phyloP scores from a whole-genome alignment of 345 rosid genomes.

The Euphorbia pulcherrima region DNA sequence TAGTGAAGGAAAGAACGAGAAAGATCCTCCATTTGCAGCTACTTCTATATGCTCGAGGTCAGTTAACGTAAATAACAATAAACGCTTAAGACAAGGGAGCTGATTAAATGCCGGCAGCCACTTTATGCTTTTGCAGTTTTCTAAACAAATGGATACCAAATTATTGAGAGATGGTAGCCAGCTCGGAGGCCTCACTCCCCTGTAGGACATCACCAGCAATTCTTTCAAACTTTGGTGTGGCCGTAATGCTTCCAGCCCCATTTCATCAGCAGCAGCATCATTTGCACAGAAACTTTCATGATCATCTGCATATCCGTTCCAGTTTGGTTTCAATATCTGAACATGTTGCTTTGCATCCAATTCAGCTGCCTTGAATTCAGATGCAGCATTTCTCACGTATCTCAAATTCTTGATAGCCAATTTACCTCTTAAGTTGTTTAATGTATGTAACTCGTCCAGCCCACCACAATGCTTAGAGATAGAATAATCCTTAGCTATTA shows the following conservation, averaged over 20 bases:
- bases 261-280: neutral
- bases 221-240: slow-evolving; percentile 4
- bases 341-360: too few relatives aligned
- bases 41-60: slow-evolving; percentile 7
- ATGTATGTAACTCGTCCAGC: neutral
- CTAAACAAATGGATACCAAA: neutral
- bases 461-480: neutral
- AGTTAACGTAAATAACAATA: neutral
- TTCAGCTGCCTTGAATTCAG: too few relatives aligned
- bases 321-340: too few relatives aligned
- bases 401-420: too few relatives aligned
- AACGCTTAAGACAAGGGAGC: neutral
- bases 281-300: too few relatives aligned
- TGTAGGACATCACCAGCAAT: neutral
- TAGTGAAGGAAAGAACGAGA: slow-evolving; percentile 11
- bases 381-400: too few relatives aligned
- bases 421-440: too few relatives aligned
- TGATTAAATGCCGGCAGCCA: slow-evolving; percentile 7
- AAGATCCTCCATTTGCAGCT: neutral
- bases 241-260: neutral
- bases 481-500: neutral
- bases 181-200: slow-evolving; percentile 10
- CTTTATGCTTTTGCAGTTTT: neutral
- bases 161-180: slow-evolving; percentile 15
- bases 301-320: too few relatives aligned